These are phyloP conservation scores for Solanum chilense DNA, from an alignment of 257 asterid species.

Conservation along the genomic window DNA sequence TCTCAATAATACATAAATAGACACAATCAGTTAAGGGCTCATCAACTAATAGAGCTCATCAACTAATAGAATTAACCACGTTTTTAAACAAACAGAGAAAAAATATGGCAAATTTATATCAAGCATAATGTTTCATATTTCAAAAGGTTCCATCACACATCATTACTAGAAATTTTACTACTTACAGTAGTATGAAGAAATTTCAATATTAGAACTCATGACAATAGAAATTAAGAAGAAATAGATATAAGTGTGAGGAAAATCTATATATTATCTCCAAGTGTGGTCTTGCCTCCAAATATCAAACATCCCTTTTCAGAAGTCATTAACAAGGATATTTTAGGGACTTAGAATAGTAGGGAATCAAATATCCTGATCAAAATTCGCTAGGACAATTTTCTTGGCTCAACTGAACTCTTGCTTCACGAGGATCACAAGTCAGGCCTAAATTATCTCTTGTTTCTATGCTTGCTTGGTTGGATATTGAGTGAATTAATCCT, in stretches of 20 bases:
- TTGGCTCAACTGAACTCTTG: neutral
- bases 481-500: no score
- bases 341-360: neutral
- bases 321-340: neutral
- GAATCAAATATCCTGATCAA: neutral
- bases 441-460: no score
- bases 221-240: neutral
- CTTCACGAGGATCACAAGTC: neutral
- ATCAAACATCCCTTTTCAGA: neutral
- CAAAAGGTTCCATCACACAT: no score
- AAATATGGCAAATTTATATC: no score
- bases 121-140: no score
- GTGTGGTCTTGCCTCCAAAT: neutral
- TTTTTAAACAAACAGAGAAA: no score
- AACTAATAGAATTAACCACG: no score
- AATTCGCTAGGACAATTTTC: neutral
- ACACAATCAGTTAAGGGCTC: no score
- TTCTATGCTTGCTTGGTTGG: neutral
- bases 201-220: neutral
- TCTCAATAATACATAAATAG: no score
- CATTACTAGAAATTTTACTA: no score
- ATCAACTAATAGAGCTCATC: no score
- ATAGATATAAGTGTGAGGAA: neutral
- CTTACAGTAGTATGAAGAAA: neutral
- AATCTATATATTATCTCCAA: neutral